These are phyloP conservation scores for Termitomyces sp. DNA, from an alignment of 768 basidiomycete genomes.

Conservation along the genomic window DNA sequence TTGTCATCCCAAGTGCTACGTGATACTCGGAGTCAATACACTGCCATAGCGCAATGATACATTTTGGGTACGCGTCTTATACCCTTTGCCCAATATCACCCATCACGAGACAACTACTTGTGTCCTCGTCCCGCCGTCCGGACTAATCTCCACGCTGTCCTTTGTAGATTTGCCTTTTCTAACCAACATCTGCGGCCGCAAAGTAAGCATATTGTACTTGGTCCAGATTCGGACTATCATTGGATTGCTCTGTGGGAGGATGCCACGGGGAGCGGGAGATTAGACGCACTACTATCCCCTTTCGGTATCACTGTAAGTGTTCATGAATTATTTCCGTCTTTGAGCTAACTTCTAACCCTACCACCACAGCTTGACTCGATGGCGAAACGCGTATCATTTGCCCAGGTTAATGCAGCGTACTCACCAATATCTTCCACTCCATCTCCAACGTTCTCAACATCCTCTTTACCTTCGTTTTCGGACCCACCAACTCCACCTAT, in stretches of 20 bases:
- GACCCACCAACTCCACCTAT: constrained; percentile 30
- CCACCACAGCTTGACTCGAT: constrained; percentile 15
- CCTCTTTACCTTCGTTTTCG: constrained; percentile 31
- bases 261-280: not conserved
- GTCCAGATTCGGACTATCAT: not conserved
- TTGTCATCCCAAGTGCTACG: not conserved
- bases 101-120: constrained; percentile 2
- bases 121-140: not conserved
- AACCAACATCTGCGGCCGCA: not conserved
- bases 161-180: constrained; percentile 4
- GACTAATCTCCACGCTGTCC: not conserved
- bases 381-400: constrained; percentile 39
- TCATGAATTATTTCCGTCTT: constrained; percentile 6
- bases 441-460: constrained; percentile 31
- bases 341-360: constrained; percentile 9
- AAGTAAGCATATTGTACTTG: not conserved
- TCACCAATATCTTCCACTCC: constrained; percentile 27
- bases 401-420: constrained; percentile 30
- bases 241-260: constrained; percentile 4
- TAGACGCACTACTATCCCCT: constrained; percentile 9
- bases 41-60: not conserved
- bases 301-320: constrained; percentile 4
- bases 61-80: not conserved
- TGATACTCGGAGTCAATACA: constrained; percentile 1
- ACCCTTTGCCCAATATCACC: constrained; percentile 7